Conservation (phyloP, 2,329 filamentous ascomycete genomes). For the Albifimbria verrucaria region DNA sequence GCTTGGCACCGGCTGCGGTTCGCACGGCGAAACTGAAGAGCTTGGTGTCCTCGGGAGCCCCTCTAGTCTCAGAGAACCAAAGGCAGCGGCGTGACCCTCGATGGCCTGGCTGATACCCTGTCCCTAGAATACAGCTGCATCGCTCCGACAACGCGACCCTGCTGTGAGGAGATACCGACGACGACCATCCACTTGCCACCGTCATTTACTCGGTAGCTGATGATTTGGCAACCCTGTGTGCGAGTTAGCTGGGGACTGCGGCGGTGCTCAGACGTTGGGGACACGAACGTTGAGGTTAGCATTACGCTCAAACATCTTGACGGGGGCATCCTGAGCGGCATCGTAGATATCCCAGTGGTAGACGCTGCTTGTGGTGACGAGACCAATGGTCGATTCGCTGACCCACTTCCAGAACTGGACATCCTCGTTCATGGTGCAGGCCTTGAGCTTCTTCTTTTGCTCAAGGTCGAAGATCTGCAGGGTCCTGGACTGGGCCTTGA, state of each 20-base stretch:
- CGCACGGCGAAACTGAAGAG: conserved; percentile 96
- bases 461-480: conserved; percentile 96
- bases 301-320: conserved; percentile 94
- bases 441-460: conserved; percentile 94
- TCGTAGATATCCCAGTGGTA: conserved; percentile 99
- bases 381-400: conserved; percentile 79
- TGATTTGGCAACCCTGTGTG: conserved; percentile 87
- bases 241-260: conserved; percentile 12
- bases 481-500: conserved; percentile 91
- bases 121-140: conserved; percentile 98
- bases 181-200: conserved; percentile 99
- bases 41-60: conserved; percentile 89
- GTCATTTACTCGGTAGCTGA: conserved; percentile 95
- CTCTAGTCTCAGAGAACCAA: conserved; percentile 84
- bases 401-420: conserved; percentile 99
- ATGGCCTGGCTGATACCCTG: conserved; percentile 94
- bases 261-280: background rate
- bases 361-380: conserved; percentile 87
- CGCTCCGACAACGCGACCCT: conserved; percentile 88
- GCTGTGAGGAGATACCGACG: conserved; percentile 90
- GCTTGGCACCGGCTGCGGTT: conserved; percentile 83
- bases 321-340: conserved; percentile 69
- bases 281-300: conserved; percentile 75
- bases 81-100: conserved; percentile 93
- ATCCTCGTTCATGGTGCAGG: conserved; percentile 93